Conservation (phyloP, 352 stramenopile species). For the Bremia lactucae region DNA sequence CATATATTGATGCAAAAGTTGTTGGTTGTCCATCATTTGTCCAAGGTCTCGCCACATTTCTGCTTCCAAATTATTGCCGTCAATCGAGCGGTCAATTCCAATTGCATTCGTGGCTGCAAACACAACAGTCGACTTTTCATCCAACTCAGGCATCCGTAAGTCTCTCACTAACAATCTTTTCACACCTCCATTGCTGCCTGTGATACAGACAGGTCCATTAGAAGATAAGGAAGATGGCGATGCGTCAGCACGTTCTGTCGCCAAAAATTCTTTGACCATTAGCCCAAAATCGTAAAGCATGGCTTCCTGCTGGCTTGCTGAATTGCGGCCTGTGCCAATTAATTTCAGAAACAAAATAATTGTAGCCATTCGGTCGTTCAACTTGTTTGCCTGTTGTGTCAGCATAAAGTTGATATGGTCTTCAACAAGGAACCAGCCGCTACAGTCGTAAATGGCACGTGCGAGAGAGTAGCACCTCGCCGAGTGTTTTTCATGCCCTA, state of each 20-base stretch:
- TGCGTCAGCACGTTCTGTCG: slow-evolving; percentile 21
- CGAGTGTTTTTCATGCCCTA: slow-evolving; percentile 61
- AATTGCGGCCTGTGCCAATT: slow-evolving; percentile 73
- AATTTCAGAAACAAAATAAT: slow-evolving; percentile 82
- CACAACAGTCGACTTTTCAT: slow-evolving; percentile 72
- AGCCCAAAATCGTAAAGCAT: slow-evolving; percentile 77
- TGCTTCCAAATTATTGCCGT: slow-evolving; percentile 42
- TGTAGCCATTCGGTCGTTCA: slow-evolving; percentile 67
- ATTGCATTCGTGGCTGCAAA: slow-evolving; percentile 66
- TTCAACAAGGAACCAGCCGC: slow-evolving; percentile 78
- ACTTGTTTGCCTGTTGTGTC: slow-evolving; percentile 64
- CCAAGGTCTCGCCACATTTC: slow-evolving; percentile 57
- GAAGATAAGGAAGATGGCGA: slow-evolving; percentile 9
- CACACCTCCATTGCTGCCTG: slow-evolving; percentile 18
- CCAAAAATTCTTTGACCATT: slow-evolving; percentile 73
- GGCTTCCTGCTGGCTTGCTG: slow-evolving; percentile 70
- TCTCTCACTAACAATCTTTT: slow-evolving; percentile 64
- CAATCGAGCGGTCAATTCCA: slow-evolving; percentile 58
- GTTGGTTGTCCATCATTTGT: slow-evolving; percentile 47
- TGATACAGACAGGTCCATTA: slow-evolving; percentile 19
- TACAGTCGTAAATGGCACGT: slow-evolving; percentile 68
- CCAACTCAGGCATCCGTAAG: slow-evolving; percentile 72
- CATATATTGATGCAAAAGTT: slow-evolving; percentile 49
- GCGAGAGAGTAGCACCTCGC: slow-evolving; percentile 75
- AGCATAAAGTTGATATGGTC: slow-evolving; percentile 85